These are phyloP conservation scores for Ormosia semicastrata DNA, from an alignment of 306 rosid species.

Conservation along the genomic window DNA sequence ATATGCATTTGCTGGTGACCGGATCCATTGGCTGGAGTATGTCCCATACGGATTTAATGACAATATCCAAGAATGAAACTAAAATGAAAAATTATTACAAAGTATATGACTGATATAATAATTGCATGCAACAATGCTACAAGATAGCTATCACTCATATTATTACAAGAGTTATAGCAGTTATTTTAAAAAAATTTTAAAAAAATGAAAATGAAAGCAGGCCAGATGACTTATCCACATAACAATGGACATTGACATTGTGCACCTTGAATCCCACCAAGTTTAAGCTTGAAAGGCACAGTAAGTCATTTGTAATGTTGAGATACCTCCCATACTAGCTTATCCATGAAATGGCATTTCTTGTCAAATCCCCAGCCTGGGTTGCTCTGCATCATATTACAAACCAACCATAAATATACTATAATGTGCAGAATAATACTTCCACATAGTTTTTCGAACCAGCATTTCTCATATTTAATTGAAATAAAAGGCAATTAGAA, in stretches of 20 bases:
- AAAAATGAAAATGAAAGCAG: neutral
- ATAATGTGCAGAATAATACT: neutral
- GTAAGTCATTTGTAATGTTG: conserved; percentile 56
- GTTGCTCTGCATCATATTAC: conserved; percentile 68
- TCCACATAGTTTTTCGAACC: neutral
- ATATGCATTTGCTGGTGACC: too few relatives aligned
- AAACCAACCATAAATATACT: conserved; percentile 24
- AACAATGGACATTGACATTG: neutral
- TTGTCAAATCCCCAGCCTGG: conserved; percentile 91
- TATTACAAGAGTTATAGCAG: conserved; percentile 22
- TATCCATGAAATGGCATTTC: conserved; percentile 92
- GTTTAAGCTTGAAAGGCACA: conserved; percentile 11
- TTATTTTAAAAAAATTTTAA: neutral
- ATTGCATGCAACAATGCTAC: conserved; percentile 15
- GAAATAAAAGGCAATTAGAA: neutral
- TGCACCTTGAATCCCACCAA: conserved; percentile 1
- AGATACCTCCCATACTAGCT: conserved; percentile 64
- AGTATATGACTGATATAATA: conserved; percentile 13
- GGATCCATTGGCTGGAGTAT: too few relatives aligned
- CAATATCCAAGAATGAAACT: neutral
- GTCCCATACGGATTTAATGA: neutral
- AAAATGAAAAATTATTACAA: conserved; percentile 17
- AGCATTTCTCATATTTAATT: conserved; percentile 5
- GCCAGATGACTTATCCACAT: conserved; percentile 9
- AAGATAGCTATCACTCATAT: conserved; percentile 2